These are phyloP conservation scores for Fonsecaea multimorphosa DNA, from an alignment of 2,329 filamentous ascomycete species.

Conservation along the genomic window DNA sequence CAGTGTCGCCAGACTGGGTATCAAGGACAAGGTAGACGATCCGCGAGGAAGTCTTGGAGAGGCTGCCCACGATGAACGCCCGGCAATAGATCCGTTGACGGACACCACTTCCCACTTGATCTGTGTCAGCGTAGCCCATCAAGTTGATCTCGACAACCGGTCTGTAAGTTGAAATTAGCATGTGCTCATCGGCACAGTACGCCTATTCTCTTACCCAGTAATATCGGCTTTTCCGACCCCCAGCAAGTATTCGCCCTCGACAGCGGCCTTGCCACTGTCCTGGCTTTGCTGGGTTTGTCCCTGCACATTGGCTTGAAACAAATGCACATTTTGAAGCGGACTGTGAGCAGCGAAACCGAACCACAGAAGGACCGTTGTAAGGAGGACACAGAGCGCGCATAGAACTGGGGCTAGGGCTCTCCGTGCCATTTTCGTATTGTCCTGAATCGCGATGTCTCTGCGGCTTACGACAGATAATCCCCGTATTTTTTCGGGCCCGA, in stretches of 20 bases:
- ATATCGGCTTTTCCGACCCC: conserved; percentile 76
- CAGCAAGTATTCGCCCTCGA: conserved; percentile 61
- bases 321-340: conserved; percentile 10
- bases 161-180: conserved; percentile 48
- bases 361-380: conserved; percentile 21
- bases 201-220: conserved; percentile 61
- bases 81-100: conserved; percentile 87
- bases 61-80: conserved; percentile 82
- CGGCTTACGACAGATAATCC: conserved; percentile 14
- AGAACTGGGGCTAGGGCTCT: conserved; percentile 8
- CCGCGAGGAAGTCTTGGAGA: conserved; percentile 68
- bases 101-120: conserved; percentile 80
- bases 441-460: not conserved
- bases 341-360: conserved; percentile 16
- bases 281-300: conserved; percentile 1
- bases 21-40: conserved; percentile 90
- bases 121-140: conserved; percentile 88
- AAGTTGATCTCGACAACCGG: conserved; percentile 89
- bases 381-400: conserved; percentile 15
- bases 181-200: conserved; percentile 1
- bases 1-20: conserved; percentile 85
- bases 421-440: conserved; percentile 30
- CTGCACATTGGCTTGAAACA: conserved; percentile 9
- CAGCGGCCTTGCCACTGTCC: conserved; percentile 5
- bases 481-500: conserved; percentile 10